Percentiles rank a stretch among this genome's conserved stretches.
These are phyloP conservation scores for Phytophthora syringae DNA, from an alignment of 352 stramenopile genomes.

Conservation along the genomic window DNA sequence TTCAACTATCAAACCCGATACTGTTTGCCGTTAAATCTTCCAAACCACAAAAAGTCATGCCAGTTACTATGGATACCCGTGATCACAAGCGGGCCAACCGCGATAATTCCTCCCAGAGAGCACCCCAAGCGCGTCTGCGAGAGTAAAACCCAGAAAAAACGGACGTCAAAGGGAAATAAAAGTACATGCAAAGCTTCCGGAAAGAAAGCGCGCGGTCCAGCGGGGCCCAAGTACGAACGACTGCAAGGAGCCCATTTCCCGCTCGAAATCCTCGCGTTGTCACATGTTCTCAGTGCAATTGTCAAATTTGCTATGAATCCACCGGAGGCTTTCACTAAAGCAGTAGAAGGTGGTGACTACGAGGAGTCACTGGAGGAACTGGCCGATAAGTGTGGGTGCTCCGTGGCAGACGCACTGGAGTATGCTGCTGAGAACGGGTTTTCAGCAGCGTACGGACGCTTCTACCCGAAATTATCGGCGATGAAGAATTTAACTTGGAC, in stretches of 20 bases:
- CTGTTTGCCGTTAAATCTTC: no score
- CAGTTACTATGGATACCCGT: background rate
- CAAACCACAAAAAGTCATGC: slow-evolving; percentile 2
- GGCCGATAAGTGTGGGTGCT: background rate
- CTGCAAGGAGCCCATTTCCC: slow-evolving; percentile 28
- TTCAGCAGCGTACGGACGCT: background rate
- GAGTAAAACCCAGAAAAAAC: background rate
- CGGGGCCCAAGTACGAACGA: background rate
- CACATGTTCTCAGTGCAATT: slow-evolving; percentile 1
- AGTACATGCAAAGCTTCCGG: background rate
- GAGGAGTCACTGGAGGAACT: background rate
- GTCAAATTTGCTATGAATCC: background rate
- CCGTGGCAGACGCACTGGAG: background rate
- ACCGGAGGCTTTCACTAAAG: background rate
- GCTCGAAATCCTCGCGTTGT: slow-evolving; percentile 23
- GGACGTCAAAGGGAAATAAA: background rate
- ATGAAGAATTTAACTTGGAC: background rate
- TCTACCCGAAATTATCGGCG: background rate
- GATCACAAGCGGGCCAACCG: background rate
- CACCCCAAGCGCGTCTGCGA: background rate
- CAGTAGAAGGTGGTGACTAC: background rate
- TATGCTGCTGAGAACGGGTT: background rate
- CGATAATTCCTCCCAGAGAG: no score
- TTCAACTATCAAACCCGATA: no score
- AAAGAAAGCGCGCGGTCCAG: background rate